Evolutionary conservation across 2,329 filamentous ascomycete species (phyloP).

Genomic region (Penicillium sp.): DNA sequence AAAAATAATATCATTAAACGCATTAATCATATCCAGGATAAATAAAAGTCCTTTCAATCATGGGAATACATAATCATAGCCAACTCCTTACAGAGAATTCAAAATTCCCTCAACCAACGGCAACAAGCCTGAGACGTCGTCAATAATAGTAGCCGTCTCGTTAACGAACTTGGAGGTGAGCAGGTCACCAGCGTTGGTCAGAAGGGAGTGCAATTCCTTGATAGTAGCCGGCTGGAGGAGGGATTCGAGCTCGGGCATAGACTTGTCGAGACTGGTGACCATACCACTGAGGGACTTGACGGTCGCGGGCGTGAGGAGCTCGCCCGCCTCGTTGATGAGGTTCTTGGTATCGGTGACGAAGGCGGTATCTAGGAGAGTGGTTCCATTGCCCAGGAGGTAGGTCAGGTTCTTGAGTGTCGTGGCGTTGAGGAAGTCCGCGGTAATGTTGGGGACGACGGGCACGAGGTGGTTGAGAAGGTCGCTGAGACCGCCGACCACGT

Average conservation of each 20-base stretch:
- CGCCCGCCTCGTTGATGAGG: slow-evolving; percentile 30
- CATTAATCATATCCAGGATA: slow-evolving; percentile 22
- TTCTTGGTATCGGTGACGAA: slow-evolving; percentile 32
- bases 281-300: slow-evolving; percentile 28
- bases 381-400: slow-evolving; percentile 33
- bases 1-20: slow-evolving; percentile 15
- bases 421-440: slow-evolving; percentile 24
- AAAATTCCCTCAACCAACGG: slow-evolving; percentile 20
- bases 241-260: slow-evolving; percentile 30
- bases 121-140: slow-evolving; percentile 19
- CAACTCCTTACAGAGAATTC: slow-evolving; percentile 17
- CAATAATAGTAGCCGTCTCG: slow-evolving; percentile 20
- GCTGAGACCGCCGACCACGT: slow-evolving; percentile 20
- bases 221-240: slow-evolving; percentile 26
- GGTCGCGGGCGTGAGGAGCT: slow-evolving; percentile 28
- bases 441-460: slow-evolving; percentile 21
- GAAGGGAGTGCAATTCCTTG: slow-evolving; percentile 23
- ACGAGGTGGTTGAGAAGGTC: slow-evolving; percentile 22
- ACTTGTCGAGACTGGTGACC: slow-evolving; percentile 25
- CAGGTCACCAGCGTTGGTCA: slow-evolving; percentile 29
- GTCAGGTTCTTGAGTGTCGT: slow-evolving; percentile 29
- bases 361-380: slow-evolving; percentile 28
- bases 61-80: slow-evolving; percentile 14
- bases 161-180: slow-evolving; percentile 30
- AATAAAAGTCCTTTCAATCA: slow-evolving; percentile 16